Evolutionary conservation across 2,329 filamentous ascomycete genomes (phyloP), one percentile per base, ranked within the genome.

Genomic region (Cylindrodendrum hubeiense): DNA sequence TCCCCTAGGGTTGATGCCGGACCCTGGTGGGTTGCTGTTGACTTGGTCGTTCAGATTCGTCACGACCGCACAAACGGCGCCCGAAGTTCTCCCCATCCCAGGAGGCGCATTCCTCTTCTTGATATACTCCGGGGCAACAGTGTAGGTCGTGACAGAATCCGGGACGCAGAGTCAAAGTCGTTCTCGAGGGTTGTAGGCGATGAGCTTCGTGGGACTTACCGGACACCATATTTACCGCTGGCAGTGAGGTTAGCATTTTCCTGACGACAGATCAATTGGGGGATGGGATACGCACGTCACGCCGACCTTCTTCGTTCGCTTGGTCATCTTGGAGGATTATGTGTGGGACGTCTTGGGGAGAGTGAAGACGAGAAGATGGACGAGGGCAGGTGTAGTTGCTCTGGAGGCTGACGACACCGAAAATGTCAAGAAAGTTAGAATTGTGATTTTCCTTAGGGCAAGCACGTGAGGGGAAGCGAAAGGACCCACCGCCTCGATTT

Each of bases 251-350:
- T 78, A 80, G 75, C 75, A 76, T 53, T 52, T 66, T 47, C 46
- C 41, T 47, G 49, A 47, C 9, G 3, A 51, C 12, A 52, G 43
- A 53, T 65, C 52, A 60, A 55, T 60, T 60, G 47, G 28, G 28
- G 19, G 66, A 56, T 30, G 21, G 24, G 34, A 72, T 77, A 82
- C 81, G 68, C 79, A 82, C 81, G 95, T 98, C 85, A 98, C 95
- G 85, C 94, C 94, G 91, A 97, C 94, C 93, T 97, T 97, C 92
- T 83, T 97, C 76, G 94, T 97, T 88, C 94, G 91, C 90, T 96
- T 95, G 84, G 93, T 94, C 93, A 96, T 96, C 86, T 91, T 94
- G 88, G 83, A 84, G 81, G 82, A 70, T 78, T 75, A 67, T 80
- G 77, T 79, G 77, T 75, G 74, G 71, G 75, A 73, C 73, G 67